A percentile compares a stretch with the other conserved stretches of the same genome.
Evolutionary conservation across 148 eudicot species (phyloP).

Genomic region (Agrostemma githago): DNA sequence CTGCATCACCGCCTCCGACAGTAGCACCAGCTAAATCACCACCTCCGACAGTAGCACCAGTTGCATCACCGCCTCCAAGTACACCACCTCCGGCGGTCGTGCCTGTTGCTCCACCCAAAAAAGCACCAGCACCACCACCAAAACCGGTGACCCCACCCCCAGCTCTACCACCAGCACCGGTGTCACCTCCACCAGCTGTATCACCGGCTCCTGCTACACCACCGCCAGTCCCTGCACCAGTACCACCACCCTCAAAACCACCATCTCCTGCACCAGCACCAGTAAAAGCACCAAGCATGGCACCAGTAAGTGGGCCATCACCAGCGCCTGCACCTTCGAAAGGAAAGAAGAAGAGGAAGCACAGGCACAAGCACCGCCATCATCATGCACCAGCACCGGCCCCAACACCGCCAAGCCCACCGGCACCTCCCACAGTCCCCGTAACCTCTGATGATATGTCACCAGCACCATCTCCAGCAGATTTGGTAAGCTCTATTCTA

Average conservation of each 20-base stretch:
- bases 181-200: conserved; percentile 21
- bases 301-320: conserved; percentile 29
- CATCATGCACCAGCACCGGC: conserved; percentile 85
- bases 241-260: conserved; percentile 15
- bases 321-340: conserved; percentile 64
- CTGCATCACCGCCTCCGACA: conserved; percentile 21
- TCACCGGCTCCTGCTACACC: conserved; percentile 19
- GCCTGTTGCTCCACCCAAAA: conserved; percentile 28
- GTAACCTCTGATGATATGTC: conserved; percentile 37
- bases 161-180: conserved; percentile 30
- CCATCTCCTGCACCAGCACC: conserved; percentile 28
- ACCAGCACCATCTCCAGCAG: conserved; percentile 80
- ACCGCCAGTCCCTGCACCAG: conserved; percentile 28
- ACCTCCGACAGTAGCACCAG: conserved; percentile 25
- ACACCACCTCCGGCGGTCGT: conserved; percentile 28
- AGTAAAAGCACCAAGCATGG: conserved; percentile 17
- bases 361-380: conserved; percentile 42
- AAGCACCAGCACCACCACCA: conserved; percentile 29
- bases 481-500: conserved; percentile 40
- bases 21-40: conserved; percentile 27
- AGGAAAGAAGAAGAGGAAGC: conserved; percentile 55
- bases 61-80: conserved; percentile 27
- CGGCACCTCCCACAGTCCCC: conserved; percentile 59
- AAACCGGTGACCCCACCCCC: conserved; percentile 25
- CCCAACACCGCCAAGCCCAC: conserved; percentile 65